Base-by-base conservation (phyloP, 495 filamentous ascomycete genomes). In the Hypoxylon crocopeplum region DNA sequence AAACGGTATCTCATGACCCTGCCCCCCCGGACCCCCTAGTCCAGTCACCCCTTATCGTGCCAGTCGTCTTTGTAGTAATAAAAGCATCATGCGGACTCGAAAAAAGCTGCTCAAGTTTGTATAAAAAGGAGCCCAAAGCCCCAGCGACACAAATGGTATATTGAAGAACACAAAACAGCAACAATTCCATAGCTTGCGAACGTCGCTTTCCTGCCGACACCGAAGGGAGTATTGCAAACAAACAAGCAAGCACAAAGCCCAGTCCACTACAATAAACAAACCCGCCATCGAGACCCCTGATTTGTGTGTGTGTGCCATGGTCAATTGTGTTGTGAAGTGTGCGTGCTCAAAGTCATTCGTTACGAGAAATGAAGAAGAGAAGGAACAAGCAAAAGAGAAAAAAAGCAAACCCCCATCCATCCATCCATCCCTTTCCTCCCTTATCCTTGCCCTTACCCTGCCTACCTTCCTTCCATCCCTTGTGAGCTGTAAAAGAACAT, bases 101-200 rank as follows among this genome's bases (percentile, higher is more conserved):
- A 12, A 42, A 41, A 40, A 37, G 22, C 21, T 12, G 48, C 40
- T n/a, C 22, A 21, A 24, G 16, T 19, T 37, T 34, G 19, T 41
- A 42, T n/a, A 48, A 22, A 12, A 34, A 38, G 13, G 17, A 37
- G 20, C n/a, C 2, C 22, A 48, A 17, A 32, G 38, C 48, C 30
- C 49, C 38, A 30, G 32, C 41, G 49, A 59, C 36, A 32, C 53
- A 55, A 63, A 63, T 62, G 57, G 55, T 50, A 63, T 55, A 63
- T 62, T 54, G 55, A 50, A 50, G 41, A 40, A n/a, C n/a, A n/a
- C n/a, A n/a, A n/a, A n/a, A n/a, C n/a, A n/a, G n/a, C n/a, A n/a
- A n/a, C n/a, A n/a, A n/a, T n/a, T n/a, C n/a, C n/a, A n/a, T n/a
- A n/a, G n/a, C n/a, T n/a, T n/a, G n/a, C n/a, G n/a, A n/a, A n/a